Evolutionary conservation across 176 grass and related monocot species (phyloP).

Genomic region (Carex cristatella): DNA sequence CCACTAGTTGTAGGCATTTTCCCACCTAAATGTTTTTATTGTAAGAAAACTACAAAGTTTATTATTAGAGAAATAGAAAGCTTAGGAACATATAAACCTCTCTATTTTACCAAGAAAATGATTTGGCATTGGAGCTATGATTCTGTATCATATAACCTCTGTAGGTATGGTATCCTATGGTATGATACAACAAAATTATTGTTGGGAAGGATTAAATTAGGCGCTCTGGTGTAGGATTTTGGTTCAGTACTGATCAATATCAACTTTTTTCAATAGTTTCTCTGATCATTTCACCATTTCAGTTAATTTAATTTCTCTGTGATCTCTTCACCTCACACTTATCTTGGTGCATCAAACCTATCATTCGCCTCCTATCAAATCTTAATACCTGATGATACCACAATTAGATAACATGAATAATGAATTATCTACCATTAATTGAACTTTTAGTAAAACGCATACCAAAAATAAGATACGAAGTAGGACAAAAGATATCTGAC

Average conservation of each 20-base stretch:
- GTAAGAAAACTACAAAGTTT: neutral
- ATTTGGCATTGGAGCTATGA: neutral
- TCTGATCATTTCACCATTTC: neutral
- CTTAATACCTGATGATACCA: neutral
- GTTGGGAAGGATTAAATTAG: neutral
- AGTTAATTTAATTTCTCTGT: neutral
- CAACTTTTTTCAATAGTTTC: neutral
- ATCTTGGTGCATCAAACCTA: neutral
- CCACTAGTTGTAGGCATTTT: conserved; percentile 64
- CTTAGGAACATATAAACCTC: neutral
- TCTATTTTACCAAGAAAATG: neutral
- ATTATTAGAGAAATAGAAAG: neutral
- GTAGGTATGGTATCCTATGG: neutral
- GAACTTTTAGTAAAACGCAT: neutral
- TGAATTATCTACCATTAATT: neutral
- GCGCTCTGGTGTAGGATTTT: neutral
- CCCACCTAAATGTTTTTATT: conserved; percentile 44
- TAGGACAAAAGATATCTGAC: neutral
- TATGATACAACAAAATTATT: neutral
- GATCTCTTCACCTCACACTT: neutral
- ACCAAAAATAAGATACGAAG: no score
- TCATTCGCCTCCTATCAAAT: neutral
- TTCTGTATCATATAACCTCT: neutral
- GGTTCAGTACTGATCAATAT: neutral
- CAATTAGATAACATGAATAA: neutral